A percentile compares a stretch with the other conserved stretches of the same genome.
These are phyloP conservation scores for Auriscalpium orientale DNA, from an alignment of 768 basidiomycete species.

Conservation along the genomic window DNA sequence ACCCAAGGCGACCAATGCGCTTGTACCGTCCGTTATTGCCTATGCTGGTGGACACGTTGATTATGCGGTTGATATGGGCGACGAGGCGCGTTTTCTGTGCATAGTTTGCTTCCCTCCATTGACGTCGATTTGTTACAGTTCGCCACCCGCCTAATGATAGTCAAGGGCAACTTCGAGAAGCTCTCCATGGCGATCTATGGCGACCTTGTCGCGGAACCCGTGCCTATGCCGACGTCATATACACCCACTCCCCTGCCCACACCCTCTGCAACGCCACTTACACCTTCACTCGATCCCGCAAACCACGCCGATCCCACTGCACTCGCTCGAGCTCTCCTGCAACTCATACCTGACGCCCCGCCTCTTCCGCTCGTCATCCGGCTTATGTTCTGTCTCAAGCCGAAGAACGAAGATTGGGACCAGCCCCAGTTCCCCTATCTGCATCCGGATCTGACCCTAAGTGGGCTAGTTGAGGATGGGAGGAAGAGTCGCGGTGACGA, in stretches of 20 bases:
- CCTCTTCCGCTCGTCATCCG: constrained; percentile 57
- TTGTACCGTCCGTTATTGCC: constrained; percentile 63
- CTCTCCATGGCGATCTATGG: constrained; percentile 59
- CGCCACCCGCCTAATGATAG: constrained; percentile 72
- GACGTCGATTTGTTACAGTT: constrained; percentile 32
- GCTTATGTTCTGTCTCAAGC: constrained; percentile 76
- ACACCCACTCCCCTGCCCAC: constrained; percentile 33
- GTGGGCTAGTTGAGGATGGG: too few relatives aligned
- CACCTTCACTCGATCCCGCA: constrained; percentile 52
- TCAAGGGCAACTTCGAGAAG: constrained; percentile 64
- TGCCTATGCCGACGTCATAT: constrained; percentile 30
- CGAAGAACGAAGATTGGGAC: constrained; percentile 75
- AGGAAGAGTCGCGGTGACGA: too few relatives aligned
- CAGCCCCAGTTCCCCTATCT: constrained; percentile 64
- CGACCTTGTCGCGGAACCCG: constrained; percentile 43
- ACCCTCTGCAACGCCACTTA: constrained; percentile 31
- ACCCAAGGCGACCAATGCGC: constrained; percentile 58
- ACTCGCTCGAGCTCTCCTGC: constrained; percentile 55
- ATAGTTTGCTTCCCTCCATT: constrained; percentile 1
- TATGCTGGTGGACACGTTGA: constrained; percentile 65
- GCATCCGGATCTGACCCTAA: constrained; percentile 46
- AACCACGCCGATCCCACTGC: constrained; percentile 50
- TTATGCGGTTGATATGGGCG: constrained; percentile 62
- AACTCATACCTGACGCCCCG: constrained; percentile 54
- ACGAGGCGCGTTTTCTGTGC: constrained; percentile 40